These are phyloP conservation scores for Fusarium beomiforme DNA, from an alignment of 2,329 filamentous ascomycete genomes.

Conservation along the genomic window DNA sequence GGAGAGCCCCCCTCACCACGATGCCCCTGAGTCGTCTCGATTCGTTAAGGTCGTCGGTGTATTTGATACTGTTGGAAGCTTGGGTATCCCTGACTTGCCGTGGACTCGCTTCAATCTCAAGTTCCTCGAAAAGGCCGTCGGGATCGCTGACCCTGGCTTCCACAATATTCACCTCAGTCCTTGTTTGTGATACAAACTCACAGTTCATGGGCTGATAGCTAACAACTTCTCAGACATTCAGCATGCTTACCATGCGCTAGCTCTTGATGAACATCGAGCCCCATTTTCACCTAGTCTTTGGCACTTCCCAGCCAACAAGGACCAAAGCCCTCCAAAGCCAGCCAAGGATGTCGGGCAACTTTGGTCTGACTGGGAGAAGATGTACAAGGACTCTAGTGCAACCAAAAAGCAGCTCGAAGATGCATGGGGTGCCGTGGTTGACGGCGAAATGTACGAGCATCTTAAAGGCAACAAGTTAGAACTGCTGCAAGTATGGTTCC, in stretches of 20 bases:
- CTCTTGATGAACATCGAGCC: constrained; percentile 60
- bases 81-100: constrained; percentile 39
- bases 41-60: constrained; percentile 38
- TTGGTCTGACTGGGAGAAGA: constrained; percentile 19
- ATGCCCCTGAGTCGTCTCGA: constrained; percentile 36
- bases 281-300: constrained; percentile 46
- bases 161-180: constrained; percentile 41
- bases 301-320: constrained; percentile 33
- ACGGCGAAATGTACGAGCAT: constrained; percentile 33
- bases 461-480: constrained; percentile 22
- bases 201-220: background rate
- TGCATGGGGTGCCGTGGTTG: constrained; percentile 29
- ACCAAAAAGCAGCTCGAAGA: constrained; percentile 16
- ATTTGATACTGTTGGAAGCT: constrained; percentile 41
- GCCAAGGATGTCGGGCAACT: constrained; percentile 17
- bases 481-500: constrained; percentile 42
- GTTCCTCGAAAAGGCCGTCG: constrained; percentile 32
- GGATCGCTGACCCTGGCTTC: constrained; percentile 34
- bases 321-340: constrained; percentile 1
- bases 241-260: constrained; percentile 65
- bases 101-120: constrained; percentile 37
- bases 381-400: constrained; percentile 6
- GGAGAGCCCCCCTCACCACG: constrained; percentile 34
- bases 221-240: constrained; percentile 49
- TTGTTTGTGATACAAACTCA: constrained; percentile 23